Base-by-base conservation (phyloP, 371 early-diverging fungal species). In the Mucor irregularis region DNA sequence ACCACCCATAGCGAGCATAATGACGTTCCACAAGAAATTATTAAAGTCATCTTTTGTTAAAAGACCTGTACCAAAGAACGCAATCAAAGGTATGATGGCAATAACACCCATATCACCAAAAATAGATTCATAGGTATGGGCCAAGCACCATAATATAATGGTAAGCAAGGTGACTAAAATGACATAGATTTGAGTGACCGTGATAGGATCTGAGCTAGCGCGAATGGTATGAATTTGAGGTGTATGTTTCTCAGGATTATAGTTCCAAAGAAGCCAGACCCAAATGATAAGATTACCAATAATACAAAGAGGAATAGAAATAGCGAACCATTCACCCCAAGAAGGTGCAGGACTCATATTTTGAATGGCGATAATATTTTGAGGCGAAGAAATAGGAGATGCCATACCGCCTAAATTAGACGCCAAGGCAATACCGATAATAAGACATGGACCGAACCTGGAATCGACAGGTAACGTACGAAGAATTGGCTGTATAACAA, bases 401-500 rank as follows among this genome's bases (percentile, higher is more conserved):
- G 90, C 88, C 90, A 91, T 90, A n/a, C 91, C 91, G 35, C 91
- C 93, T 34, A 92, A 77, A 48, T 93, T 90, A n/a, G 90, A 76
- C 0, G 91, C 90, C 26, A 93, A 68, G 11, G 93, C 91, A 49
- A 91, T 90, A 19, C 93, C 93, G 58, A 93, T 73, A 52, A 93
- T 84, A 14, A 93, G 70, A 29, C 84, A 82, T 14, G 83, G 81
- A 3, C 73, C 90, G 70, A 91, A 90, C 0, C 73, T 53, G 0
- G 85, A 85, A 46, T 80, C 78, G 35, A 71, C 78, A 5, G 90
- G 89, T 2, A 91, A 70, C 34, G 86, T 88, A 31, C 91, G 83
- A 38, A 93, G 68, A 42, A 93, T 89, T 7, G 93, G 89, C 82
- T 87, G 73, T 2, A 37, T 21, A 28, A 31, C 1, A 31, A 31